Conservation (phyloP, 345 rosid species). For the Xanthoceras sorbifolium region DNA sequence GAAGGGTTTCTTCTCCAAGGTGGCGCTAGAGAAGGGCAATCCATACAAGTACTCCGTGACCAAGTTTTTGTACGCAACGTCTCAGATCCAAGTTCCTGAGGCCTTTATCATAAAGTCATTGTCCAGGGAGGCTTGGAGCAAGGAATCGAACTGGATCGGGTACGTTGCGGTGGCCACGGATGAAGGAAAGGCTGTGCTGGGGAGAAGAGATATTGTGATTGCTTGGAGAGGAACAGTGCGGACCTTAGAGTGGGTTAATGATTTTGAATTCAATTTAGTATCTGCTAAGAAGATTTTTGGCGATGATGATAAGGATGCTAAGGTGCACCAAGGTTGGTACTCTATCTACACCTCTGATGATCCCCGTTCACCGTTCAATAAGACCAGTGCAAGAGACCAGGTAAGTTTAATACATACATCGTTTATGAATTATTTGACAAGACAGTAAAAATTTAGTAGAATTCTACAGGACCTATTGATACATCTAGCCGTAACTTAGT, state of each 20-base stretch:
- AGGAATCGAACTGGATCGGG: conserved; percentile 88
- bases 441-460: neutral
- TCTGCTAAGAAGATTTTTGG: conserved; percentile 54
- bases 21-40: conserved; percentile 53
- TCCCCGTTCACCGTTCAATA: conserved; percentile 59
- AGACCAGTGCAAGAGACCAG: conserved; percentile 65
- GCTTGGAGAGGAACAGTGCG: conserved; percentile 84
- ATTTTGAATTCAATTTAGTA: conserved; percentile 56
- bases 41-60: conserved; percentile 68
- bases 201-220: conserved; percentile 84
- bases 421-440: neutral
- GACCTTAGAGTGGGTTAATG: conserved; percentile 76
- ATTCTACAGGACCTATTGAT: no score
- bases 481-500: no score
- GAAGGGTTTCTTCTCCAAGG: conserved; percentile 57
- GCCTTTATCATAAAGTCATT: conserved; percentile 60
- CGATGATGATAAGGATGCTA: conserved; percentile 24
- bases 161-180: conserved; percentile 82
- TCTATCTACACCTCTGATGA: conserved; percentile 80
- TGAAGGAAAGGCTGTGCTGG: conserved; percentile 55
- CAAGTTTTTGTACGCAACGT: conserved; percentile 71
- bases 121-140: conserved; percentile 82
- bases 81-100: conserved; percentile 57
- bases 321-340: conserved; percentile 85
- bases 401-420: conserved; percentile 25